Percentiles rank a stretch among this genome's conserved stretches.
phyloP scores from a whole-genome alignment of 176 grass and related monocot species.

The Musa beccarii region DNA sequence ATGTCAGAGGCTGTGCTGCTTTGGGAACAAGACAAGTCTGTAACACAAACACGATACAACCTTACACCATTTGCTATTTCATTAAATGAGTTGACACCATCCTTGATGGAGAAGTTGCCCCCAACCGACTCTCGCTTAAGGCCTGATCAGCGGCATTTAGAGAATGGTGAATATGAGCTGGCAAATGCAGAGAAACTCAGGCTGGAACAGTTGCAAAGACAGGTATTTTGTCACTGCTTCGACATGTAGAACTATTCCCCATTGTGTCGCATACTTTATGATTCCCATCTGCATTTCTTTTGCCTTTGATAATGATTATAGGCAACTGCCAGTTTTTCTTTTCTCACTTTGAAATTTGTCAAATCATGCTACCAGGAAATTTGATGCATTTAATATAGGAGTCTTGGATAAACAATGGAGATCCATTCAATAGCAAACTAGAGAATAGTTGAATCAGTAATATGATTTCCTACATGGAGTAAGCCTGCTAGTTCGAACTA shows the following conservation, averaged over 20 bases:
- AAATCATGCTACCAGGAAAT: too few species aligned
- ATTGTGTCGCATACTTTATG: not conserved
- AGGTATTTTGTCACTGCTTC: conserved; percentile 37
- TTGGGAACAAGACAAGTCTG: conserved; percentile 80
- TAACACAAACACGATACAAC: conserved; percentile 81
- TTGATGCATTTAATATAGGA: too few species aligned
- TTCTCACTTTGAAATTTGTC: too few species aligned
- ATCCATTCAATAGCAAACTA: too few species aligned
- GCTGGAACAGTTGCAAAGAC: conserved; percentile 94
- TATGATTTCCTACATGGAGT: too few species aligned
- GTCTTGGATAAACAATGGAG: too few species aligned
- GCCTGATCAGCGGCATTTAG: conserved; percentile 86
- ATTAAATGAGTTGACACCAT: conserved; percentile 59
- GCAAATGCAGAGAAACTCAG: conserved; percentile 95
- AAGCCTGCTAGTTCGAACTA: too few species aligned
- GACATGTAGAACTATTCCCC: not conserved
- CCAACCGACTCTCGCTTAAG: conserved; percentile 88
- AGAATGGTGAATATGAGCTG: conserved; percentile 97
- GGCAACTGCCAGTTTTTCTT: too few species aligned
- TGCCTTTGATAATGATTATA: not conserved
- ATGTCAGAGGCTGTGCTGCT: conserved; percentile 90
- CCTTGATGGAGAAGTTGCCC: conserved; percentile 54
- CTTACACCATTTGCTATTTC: conserved; percentile 93
- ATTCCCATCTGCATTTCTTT: conserved; percentile 11
- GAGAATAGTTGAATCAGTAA: too few species aligned